Evolutionary conservation across 2,329 filamentous ascomycete species (phyloP), one percentile per base, ranked within the genome.

Genomic region (Aspergillus phoenicis): DNA sequence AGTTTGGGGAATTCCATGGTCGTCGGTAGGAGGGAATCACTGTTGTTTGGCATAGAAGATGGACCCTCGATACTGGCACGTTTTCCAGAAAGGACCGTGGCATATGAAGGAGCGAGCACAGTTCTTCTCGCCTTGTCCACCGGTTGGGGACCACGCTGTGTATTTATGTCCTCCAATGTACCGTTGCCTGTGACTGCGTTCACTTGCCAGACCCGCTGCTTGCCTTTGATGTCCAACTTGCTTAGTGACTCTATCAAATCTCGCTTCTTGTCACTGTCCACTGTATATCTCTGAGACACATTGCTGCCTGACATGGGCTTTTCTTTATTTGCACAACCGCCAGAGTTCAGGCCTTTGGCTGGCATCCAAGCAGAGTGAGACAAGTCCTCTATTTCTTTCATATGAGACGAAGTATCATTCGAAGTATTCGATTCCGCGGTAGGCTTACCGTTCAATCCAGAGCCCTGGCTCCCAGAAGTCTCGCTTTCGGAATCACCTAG

Each of bases 211-310:
- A 33, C 53, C 36, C 47, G 58, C 15, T 36, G 11, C 45, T 57
- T 60, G 15, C 45, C 47, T 52, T 57, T 57, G 7, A 15, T 36
- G 13, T 57, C 38, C 22, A 51, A 24, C 41, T 48, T 22, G 5
- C 8, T 48, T 6, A 33, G 11, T 11, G 54, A 26, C 20, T 51
- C 26, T 0, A 15, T 52, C 33, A 30, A 2, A 41, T 43, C 13
- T 5, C 36, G 30, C 15, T 47, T 36, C 11, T 20, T 24, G 20
- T 55, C 30, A 38, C 38, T 43, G 33, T 22, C 38, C 11, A 17
- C 20, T 5, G 10, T n/a, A 13, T 6, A n/a, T 28, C 22, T 10
- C 24, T 45, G 20, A 3, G 20, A 45, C 20, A 13, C 8, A 1
- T 22, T 2, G 41, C 7, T 45, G 20, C 13, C 41, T 45, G 17